Conservation (phyloP, 805 yeast species). For the Saturnispora sekii region DNA sequence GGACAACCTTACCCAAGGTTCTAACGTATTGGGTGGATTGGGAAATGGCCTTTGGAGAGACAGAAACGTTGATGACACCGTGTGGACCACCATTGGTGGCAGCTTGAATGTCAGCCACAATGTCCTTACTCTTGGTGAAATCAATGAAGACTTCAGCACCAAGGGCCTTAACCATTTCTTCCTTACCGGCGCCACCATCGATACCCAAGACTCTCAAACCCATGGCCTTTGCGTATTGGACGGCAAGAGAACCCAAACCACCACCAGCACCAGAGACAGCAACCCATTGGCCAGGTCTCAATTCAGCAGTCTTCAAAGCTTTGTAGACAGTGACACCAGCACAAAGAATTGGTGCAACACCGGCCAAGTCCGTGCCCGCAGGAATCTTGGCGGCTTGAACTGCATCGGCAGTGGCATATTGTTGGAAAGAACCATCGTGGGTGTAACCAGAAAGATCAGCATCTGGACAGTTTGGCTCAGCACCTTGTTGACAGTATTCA, state of each 20-base stretch:
- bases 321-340: constrained; percentile 90
- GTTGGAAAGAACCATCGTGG: constrained; percentile 86
- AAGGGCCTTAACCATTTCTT: constrained; percentile 37
- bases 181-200: constrained; percentile 69
- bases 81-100: constrained; percentile 51
- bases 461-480: constrained; percentile 61
- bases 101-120: constrained; percentile 31
- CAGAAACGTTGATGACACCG: constrained; percentile 60
- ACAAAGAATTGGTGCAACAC: constrained; percentile 73
- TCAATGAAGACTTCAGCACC: constrained; percentile 63
- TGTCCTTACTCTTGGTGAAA: constrained; percentile 35
- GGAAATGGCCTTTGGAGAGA: constrained; percentile 41
- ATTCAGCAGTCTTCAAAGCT: constrained; percentile 72
- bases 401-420: constrained; percentile 83
- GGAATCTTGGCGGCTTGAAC: constrained; percentile 80
- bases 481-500: constrained; percentile 59
- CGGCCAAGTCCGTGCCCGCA: constrained; percentile 62
- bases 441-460: constrained; percentile 81
- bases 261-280: constrained; percentile 76
- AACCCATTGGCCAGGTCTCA: constrained; percentile 74
- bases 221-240: constrained; percentile 72
- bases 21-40: constrained; percentile 53
- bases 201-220: constrained; percentile 64
- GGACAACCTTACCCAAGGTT: constrained; percentile 51
- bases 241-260: constrained; percentile 70